Conservation (phyloP, 2,329 filamentous ascomycete species). For the Phyllosticta paracitricarpa region DNA sequence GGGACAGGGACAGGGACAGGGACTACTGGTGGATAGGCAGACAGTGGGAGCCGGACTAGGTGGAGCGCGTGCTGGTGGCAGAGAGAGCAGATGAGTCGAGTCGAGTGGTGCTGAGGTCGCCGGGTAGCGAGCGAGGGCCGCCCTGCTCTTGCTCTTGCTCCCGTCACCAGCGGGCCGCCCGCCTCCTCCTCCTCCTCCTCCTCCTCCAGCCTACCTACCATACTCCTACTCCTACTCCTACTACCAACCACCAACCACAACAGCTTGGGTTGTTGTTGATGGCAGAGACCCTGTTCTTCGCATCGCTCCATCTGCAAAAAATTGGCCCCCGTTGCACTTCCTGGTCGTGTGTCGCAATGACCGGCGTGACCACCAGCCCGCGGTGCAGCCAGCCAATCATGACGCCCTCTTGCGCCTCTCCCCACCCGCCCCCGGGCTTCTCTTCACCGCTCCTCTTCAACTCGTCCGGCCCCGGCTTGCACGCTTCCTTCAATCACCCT, state of each 20-base stretch:
- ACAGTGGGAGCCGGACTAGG: background rate
- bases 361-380: constrained; percentile 7
- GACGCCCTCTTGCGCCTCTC: background rate
- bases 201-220: background rate
- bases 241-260: too few species aligned
- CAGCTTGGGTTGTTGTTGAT: too few species aligned
- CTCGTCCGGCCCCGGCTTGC: constrained; percentile 7
- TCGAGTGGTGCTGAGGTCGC: constrained; percentile 13
- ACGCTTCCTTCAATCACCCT: constrained; percentile 8
- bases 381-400: constrained; percentile 7
- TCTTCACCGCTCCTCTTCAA: constrained; percentile 9
- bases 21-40: too few species aligned
- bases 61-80: constrained; percentile 8
- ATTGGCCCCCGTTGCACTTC: background rate
- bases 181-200: background rate
- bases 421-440: constrained; percentile 4
- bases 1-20: background rate
- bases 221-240: background rate
- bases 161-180: too few species aligned
- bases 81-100: background rate
- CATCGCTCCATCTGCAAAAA: background rate
- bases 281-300: background rate
- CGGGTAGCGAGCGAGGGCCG: constrained; percentile 25
- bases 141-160: too few species aligned
- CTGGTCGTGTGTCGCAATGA: constrained; percentile 1